These are phyloP conservation scores for Neopestalotiopsis rosae DNA, from an alignment of 2,329 filamentous ascomycete genomes.

Conservation along the genomic window DNA sequence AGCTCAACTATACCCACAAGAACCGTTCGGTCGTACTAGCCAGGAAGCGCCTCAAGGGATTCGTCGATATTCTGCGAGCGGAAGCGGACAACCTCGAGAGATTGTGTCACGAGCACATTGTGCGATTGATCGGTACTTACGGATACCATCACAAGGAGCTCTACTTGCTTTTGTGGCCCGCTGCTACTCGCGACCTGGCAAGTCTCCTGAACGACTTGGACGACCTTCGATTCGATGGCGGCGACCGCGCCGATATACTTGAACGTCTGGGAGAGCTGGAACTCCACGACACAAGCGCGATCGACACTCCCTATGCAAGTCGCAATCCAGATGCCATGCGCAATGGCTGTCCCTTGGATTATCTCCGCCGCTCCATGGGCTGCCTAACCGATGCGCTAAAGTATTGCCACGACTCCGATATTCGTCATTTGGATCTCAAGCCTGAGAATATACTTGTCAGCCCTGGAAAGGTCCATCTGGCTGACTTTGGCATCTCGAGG, in stretches of 20 bases:
- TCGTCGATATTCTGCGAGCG: constrained; percentile 47
- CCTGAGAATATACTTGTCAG: constrained; percentile 53
- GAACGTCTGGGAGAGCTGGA: constrained; percentile 44
- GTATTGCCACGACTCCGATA: constrained; percentile 46
- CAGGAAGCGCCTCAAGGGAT: constrained; percentile 47
- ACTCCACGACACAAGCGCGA: constrained; percentile 41
- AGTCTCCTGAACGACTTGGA: constrained; percentile 50
- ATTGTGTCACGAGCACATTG: constrained; percentile 52
- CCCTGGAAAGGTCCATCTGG: constrained; percentile 50
- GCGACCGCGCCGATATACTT: constrained; percentile 46
- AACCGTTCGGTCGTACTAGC: constrained; percentile 48
- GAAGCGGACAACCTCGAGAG: constrained; percentile 54
- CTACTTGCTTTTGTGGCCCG: constrained; percentile 53
- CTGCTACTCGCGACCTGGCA: constrained; percentile 50
- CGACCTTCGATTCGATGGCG: constrained; percentile 41
- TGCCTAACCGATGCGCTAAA: constrained; percentile 50
- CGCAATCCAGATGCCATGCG: constrained; percentile 24
- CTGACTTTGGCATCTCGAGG: constrained; percentile 55
- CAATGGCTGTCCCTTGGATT: constrained; percentile 42
- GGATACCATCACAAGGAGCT: constrained; percentile 44
- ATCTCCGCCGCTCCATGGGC: constrained; percentile 48
- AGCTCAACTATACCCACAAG: constrained; percentile 40
- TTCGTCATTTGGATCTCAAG: constrained; percentile 54
- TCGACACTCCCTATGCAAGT: constrained; percentile 33
- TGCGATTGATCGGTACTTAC: constrained; percentile 54